phyloP scores from a whole-genome alignment of 2,329 filamentous ascomycete genomes.

The Purpureocillium lavendulum region DNA sequence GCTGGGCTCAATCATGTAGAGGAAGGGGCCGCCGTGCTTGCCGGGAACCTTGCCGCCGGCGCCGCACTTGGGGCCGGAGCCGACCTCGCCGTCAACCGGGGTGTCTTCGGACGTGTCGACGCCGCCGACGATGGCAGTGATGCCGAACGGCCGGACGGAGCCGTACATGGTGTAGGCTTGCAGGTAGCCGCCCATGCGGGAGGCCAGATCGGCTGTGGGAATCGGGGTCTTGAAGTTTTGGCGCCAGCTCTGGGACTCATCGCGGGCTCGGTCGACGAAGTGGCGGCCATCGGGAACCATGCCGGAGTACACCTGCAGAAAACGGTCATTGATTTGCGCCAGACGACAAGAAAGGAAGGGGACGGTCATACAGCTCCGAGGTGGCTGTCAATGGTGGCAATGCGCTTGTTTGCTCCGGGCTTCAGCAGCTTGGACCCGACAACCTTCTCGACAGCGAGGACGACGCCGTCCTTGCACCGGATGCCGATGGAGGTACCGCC shows the following conservation, averaged over 20 bases:
- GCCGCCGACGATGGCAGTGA: slow-evolving; percentile 88
- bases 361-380: slow-evolving; percentile 69
- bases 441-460: slow-evolving; percentile 94
- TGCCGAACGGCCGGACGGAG: slow-evolving; percentile 91
- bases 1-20: slow-evolving; percentile 99
- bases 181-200: slow-evolving; percentile 90
- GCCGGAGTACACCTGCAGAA: slow-evolving; percentile 79
- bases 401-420: slow-evolving; percentile 91
- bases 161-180: slow-evolving; percentile 98
- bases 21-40: slow-evolving; percentile 77
- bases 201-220: slow-evolving; percentile 76
- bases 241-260: slow-evolving; percentile 88
- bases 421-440: slow-evolving; percentile 93
- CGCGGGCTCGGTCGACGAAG: slow-evolving; percentile 88
- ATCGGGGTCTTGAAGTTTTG: slow-evolving; percentile 92
- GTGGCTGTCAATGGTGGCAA: slow-evolving; percentile 89
- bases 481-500: slow-evolving; percentile 95
- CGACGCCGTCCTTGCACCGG: slow-evolving; percentile 92
- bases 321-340: not conserved
- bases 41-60: slow-evolving; percentile 72
- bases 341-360: not conserved
- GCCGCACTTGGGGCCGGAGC: slow-evolving; percentile 67
- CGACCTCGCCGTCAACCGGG: slow-evolving; percentile 85
- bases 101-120: slow-evolving; percentile 85
- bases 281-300: slow-evolving; percentile 92